These are phyloP conservation scores for Fusarium bulbicola DNA, from an alignment of 2,329 filamentous ascomycete genomes.

Conservation along the genomic window DNA sequence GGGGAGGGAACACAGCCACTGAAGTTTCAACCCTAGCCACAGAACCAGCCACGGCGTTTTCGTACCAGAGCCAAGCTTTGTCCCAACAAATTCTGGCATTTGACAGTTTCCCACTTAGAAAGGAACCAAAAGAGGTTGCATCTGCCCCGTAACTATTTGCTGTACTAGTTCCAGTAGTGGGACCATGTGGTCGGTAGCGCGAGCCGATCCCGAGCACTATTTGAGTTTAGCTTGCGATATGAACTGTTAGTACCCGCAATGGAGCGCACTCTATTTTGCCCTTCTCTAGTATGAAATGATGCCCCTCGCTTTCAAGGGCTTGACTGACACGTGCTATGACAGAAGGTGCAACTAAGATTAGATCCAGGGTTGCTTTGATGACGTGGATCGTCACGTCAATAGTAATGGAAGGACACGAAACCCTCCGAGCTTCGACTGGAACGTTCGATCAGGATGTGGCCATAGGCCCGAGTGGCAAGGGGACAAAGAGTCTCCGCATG, in stretches of 20 bases:
- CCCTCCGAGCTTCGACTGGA: not conserved
- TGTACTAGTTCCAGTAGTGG: not conserved
- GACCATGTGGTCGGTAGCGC: not conserved
- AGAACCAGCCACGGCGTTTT: not conserved
- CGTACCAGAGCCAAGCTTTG: not conserved
- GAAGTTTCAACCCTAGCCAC: not conserved
- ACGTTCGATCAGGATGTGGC: not conserved
- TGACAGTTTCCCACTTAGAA: not conserved
- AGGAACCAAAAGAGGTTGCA: not conserved
- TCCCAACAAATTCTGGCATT: not conserved
- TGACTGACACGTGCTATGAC: not conserved
- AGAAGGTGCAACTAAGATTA: not conserved
- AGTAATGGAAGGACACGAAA: not conserved
- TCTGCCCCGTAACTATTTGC: not conserved
- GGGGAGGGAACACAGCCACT: not conserved
- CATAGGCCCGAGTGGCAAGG: not conserved
- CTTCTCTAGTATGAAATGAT: not conserved
- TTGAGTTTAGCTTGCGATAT: conserved; percentile 2
- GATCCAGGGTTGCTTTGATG: not conserved
- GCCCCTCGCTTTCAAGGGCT: too few relatives aligned
- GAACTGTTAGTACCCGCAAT: not conserved
- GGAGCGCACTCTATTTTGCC: not conserved
- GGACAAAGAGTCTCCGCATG: not conserved
- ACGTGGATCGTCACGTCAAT: not conserved
- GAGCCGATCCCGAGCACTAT: not conserved